Evolutionary conservation across 192 early-diverging fungal genomes (phyloP), one percentile per base, ranked within the genome.

Genomic region (Entomortierella parvispora): DNA sequence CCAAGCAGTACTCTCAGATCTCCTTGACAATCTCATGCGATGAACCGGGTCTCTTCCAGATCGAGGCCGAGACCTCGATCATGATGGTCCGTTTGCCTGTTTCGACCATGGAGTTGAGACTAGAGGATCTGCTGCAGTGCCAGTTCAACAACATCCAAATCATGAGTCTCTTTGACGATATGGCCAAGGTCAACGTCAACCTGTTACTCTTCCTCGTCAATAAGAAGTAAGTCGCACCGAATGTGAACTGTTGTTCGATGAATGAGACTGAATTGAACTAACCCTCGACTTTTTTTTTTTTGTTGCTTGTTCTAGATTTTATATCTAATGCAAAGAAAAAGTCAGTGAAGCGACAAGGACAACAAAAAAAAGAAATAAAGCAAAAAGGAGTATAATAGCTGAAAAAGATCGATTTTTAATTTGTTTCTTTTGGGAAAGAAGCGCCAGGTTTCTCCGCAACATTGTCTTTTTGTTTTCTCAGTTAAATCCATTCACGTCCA

Each of bases 141-240:
- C 96, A 98, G 82, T 98, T 94, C 85, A 92, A 99, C 69, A 94
- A 94, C 63, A 89, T 94, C 26, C 90, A 93, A 53, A 89, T 93
- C 17, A 97, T 98, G 87, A 93, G 88, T 29, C 80, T 99, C 20
- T 93, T 97, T 80, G 97, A 97, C 72, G 91, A 93, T 45, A 90
- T 93, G 49, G 92, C 89, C 20, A 96, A 95, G 62, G 94, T 99
- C 48, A 99, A 99, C 82, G 91, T 98, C 34, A 98, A 99, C 69
- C 69, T 99, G 64, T 84, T 99, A 52, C 91, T 98, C 40, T 98
- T 90, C 76, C 80, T 99, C 28, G 91, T 99, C 69, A 99, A 99
- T 89, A 98, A 98, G 80, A 97, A 98, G 91, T 99, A 75, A 67
- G 71, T 72, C n/a, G n/a, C n/a, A n/a, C n/a, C n/a, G n/a, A n/a